Conservation (phyloP, 1,284 basidiomycete genomes). For the Ganoderma resinaceum region DNA sequence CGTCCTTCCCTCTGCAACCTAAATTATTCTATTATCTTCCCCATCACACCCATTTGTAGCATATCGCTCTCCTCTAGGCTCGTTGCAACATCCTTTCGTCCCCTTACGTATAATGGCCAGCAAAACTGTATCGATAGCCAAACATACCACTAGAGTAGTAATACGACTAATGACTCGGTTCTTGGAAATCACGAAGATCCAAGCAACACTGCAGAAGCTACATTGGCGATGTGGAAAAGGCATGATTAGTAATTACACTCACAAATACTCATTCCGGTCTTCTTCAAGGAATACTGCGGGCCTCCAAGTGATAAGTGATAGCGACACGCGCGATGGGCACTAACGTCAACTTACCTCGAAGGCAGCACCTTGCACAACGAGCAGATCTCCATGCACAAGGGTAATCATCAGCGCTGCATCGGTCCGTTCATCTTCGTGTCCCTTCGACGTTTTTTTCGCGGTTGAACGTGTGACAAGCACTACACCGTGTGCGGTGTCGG, state of each 20-base stretch:
- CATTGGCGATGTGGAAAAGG: neutral
- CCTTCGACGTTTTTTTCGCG: slow-evolving; percentile 2
- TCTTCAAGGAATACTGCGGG: slow-evolving; percentile 17
- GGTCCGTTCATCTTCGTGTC: neutral
- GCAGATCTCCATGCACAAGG: slow-evolving; percentile 64
- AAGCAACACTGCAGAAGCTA: neutral
- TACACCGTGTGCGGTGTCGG: neutral
- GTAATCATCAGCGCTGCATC: slow-evolving; percentile 47
- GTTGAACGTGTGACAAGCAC: neutral
- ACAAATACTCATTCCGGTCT: slow-evolving; percentile 15
- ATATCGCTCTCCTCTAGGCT: neutral
- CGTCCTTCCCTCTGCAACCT: neutral
- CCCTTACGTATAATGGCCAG: neutral
- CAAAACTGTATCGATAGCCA: slow-evolving; percentile 2
- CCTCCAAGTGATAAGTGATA: neutral
- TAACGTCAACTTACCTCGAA: slow-evolving; percentile 8
- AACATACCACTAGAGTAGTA: neutral
- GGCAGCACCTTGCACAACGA: slow-evolving; percentile 38
- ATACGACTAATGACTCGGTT: neutral
- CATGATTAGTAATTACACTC: neutral
- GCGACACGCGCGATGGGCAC: neutral
- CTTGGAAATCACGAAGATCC: neutral
- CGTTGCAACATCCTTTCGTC: neutral
- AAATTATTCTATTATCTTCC: neutral
- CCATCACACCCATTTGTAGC: neutral